Base-by-base conservation (phyloP, 306 rosid species). In the Quercus robur region DNA sequence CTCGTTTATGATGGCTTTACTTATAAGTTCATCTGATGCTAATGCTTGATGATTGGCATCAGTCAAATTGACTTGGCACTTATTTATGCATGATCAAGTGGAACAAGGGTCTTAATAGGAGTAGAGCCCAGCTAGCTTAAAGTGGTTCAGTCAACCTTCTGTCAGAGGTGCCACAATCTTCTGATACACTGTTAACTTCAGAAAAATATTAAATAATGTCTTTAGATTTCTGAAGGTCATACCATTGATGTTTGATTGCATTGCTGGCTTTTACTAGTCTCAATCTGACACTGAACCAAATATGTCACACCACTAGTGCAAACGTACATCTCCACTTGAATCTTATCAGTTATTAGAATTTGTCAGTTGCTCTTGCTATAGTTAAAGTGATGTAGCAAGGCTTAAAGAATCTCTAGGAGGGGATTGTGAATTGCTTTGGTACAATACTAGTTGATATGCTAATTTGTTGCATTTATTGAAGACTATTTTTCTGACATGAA, bases 381-480 rank as follows among this genome's bases (percentile, higher is more conserved):
- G 72, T 31, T 19, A 33, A 67, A 19, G 7, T 8, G 52, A 62
- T 49, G 66, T 12, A 19, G 56, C 46, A 79, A 64, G 19, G 12
- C 25, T 18, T 10, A 67, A 33, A 3, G 72, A 67, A 67, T 19
- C 14, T 56, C 51, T 55, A 31, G 31, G 79, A 26, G 55, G 38
- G 3, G 15, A 7, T 14, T 67, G 4, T 51, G 6, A 28, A 21
- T 46, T 46, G 31, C 31, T 33, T 38, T 20, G 67, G 70, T 77
- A 80, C 44, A 70, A 31, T 70, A 80, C 18, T 14, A 75, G 64
- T 68, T 80, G 69, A 35, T 74, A 30, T 74, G 55, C 33, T 66
- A 56, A 59, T 66, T 66, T 80, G 44, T 71, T 77, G 49, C 61
- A 33, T 61, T 30, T 59, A 64, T 58, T 76, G 78, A 58, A 71